Base-by-base conservation (phyloP, 768 basidiomycete species). In the Termitomyces sp. region DNA sequence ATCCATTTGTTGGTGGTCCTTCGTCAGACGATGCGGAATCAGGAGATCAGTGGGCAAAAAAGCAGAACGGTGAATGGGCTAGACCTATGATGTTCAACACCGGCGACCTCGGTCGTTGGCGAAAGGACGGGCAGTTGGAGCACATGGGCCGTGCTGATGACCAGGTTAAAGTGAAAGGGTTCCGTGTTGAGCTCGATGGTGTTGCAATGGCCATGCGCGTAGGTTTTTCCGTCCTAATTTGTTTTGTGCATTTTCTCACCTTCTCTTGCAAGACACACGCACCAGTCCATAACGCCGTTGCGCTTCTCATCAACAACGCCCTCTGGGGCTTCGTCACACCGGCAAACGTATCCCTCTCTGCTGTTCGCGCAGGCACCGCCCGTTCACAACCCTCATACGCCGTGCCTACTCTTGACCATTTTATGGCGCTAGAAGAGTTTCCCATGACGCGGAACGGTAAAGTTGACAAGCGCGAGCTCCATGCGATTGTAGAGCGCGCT, bases 131-230 rank as follows among this genome's bases (percentile, higher is more conserved):
- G 2, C 77, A 77, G 25, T 70, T 87, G 25, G 83, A 86, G 59
- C 83, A 83, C 63, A 76, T 86, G 25, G 86, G 86, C 12, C 75
- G 86, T 38, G 78, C 83, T 38, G 86, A 87, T 65, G 83, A 86
- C 63, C 85, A 86, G 68, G 84, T 86, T 52, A 87, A 87, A 69
- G 76, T 87, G 67, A 85, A 85, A 77, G 86, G 85, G 4, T 87
- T 87, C 73, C 81, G 86, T 34, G 83, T 87, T 12, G 86, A 87
- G 67, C 75, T 87, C 9, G 86, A 85, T 61, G 86, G 86, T 4
- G 84, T 87, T 6, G 76, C 83, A 2, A 79, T 79, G 25, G 84
- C 84, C 5, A 83, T 87, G 82, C 79, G 84, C 75, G 84, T 84
- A 46, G 10, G 64, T 59, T 25, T 37, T 5, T 14, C 14, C 14